A percentile compares a stretch with the other conserved stretches of the same genome.
phyloP scores from a whole-genome alignment of 2,329 filamentous ascomycete species.

The Fusarium sp. region DNA sequence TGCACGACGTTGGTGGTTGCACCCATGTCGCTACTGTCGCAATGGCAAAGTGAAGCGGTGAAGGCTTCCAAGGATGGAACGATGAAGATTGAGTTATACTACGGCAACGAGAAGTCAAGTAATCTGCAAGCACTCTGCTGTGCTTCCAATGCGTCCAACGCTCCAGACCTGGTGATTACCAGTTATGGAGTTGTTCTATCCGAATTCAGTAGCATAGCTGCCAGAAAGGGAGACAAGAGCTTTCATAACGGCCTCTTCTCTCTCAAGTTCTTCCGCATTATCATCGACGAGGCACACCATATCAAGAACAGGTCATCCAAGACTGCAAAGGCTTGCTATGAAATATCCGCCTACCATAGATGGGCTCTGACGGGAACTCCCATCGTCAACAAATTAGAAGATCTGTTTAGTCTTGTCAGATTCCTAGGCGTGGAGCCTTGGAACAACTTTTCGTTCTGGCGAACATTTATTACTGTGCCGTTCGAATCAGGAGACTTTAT shows the following conservation, averaged over 20 bases:
- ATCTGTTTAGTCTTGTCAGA: constrained; percentile 90
- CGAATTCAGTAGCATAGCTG: constrained; percentile 78
- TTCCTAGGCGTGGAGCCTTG: constrained; percentile 96
- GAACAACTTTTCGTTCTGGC: constrained; percentile 99
- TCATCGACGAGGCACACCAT: constrained; percentile 92
- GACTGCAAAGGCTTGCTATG: constrained; percentile 94
- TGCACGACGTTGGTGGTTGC: constrained; percentile 95
- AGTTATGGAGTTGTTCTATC: constrained; percentile 93
- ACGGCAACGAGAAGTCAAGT: constrained; percentile 83
- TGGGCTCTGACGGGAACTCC: constrained; percentile 96
- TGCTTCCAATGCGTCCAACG: constrained; percentile 74
- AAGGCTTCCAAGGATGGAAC: constrained; percentile 88
- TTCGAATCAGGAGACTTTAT: constrained; percentile 97
- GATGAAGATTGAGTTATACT: constrained; percentile 88
- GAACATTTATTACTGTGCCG: constrained; percentile 96
- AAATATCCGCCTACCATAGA: constrained; percentile 83
- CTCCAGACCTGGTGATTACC: constrained; percentile 92
- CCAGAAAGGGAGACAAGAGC: constrained; percentile 71
- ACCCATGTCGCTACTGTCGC: constrained; percentile 93
- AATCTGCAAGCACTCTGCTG: constrained; percentile 85
- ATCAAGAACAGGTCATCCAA: constrained; percentile 94
- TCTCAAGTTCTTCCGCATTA: constrained; percentile 91
- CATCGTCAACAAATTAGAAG: constrained; percentile 94
- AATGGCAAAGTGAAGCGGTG: constrained; percentile 95
- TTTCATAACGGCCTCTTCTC: constrained; percentile 83